Conservation (phyloP, 75 land plant species). For the Cryptomeria japonica region DNA sequence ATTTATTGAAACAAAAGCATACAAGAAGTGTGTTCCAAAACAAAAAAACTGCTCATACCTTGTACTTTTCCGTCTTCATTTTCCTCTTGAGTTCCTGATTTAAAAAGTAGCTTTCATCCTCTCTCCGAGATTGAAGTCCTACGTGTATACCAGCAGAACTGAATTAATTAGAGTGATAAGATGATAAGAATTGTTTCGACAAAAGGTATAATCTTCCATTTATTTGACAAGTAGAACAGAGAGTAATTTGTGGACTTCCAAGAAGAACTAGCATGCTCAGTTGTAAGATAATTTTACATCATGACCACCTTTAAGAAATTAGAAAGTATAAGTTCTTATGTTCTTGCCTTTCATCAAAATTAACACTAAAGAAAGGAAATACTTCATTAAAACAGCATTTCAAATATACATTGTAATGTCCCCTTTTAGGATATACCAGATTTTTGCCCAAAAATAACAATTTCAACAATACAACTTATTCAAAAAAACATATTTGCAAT, state of each 20-base stretch:
- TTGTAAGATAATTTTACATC: background rate
- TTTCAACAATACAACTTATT: too few relatives aligned
- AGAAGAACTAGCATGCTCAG: background rate
- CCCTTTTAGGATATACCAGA: too few relatives aligned
- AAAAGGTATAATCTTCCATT: background rate
- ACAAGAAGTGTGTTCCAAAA: background rate
- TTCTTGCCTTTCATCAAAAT: background rate
- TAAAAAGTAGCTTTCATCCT: conserved; percentile 44
- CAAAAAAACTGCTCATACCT: conserved; percentile 30
- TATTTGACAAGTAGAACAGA: background rate
- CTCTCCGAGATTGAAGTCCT: conserved; percentile 18
- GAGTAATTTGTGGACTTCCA: background rate
- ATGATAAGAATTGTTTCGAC: conserved; percentile 2
- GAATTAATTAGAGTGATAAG: background rate
- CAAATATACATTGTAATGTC: too few relatives aligned
- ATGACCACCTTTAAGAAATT: background rate
- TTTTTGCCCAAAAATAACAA: too few relatives aligned
- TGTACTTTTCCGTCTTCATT: conserved; percentile 45
- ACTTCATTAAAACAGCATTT: background rate
- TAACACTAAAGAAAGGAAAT: background rate
- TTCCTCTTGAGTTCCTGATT: conserved; percentile 38
- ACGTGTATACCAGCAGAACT: conserved; percentile 17
- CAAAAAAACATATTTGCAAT: too few relatives aligned
- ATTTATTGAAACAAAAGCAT: background rate
- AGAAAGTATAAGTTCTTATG: background rate